Base-by-base conservation (phyloP, 768 basidiomycete genomes). In the Boletus huronensis region DNA sequence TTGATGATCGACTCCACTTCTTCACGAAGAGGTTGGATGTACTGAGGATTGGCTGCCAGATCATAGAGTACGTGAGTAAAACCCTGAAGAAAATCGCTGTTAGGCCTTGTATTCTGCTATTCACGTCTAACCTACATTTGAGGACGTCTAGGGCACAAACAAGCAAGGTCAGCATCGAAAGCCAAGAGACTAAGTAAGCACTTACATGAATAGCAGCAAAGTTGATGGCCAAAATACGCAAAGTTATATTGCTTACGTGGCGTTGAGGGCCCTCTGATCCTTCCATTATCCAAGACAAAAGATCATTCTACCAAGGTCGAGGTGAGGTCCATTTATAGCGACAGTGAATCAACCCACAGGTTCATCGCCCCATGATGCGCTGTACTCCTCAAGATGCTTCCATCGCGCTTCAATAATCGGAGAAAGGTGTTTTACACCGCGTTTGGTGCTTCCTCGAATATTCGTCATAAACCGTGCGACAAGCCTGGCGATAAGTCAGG, bases 281-380 rank as follows among this genome's bases (percentile, higher is more conserved):
- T 13, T 69, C 64, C 31, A 74, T 59, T 9, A 73, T n/a, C 73
- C 75, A 75, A 3, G 59, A 54, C 11, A 75, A 52, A 45, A 73
- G 43, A 51, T 75, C 72, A 29, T 65, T 64, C 73, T 73, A 44
- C 3, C 6, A 31, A 8, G 9, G 21, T 52, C 44, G 25, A 8
- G 16, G 26, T 48, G 19, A 53, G 40, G 10, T 26, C 11, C 21
- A 1, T 17, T 19, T 11, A 28, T 17, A 19, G 13, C 3, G 16
- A 34, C 3, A 28, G 21, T 8, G 9, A 35, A 21, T 13, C 8
- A 5, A 56, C 59, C 6, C 17, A 58, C 58, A 17, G 50, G 51
- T 11, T 39, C 38, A 1, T 48, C 50, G 2, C 16, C 17, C 32
- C 32, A 32, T 5, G 31, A 28, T 16, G 23, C 26, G 11, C 35